These are phyloP conservation scores for Leccinellum albellum DNA, from an alignment of 768 basidiomycete genomes.

Conservation along the genomic window DNA sequence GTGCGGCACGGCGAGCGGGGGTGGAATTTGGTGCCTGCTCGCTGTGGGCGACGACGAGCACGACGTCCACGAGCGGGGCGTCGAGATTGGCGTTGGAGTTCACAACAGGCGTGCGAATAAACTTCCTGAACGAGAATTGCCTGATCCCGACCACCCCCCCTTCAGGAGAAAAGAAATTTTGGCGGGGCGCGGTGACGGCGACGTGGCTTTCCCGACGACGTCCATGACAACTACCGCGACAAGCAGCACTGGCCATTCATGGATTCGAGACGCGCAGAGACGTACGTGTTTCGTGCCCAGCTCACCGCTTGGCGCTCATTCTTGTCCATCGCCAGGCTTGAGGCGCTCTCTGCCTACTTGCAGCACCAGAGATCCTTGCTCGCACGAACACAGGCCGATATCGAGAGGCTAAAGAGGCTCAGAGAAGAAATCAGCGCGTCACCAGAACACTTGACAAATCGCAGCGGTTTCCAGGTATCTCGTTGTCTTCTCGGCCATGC, in stretches of 20 bases:
- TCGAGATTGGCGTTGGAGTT: conserved; percentile 15
- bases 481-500: not conserved
- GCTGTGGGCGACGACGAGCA: conserved; percentile 29
- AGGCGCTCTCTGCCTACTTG: conserved; percentile 67
- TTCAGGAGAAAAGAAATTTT: conserved; percentile 24
- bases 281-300: conserved; percentile 19
- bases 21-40: conserved; percentile 20
- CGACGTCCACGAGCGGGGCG: conserved; percentile 8
- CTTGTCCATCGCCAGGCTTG: conserved; percentile 23
- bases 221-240: conserved; percentile 34
- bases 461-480: conserved; percentile 36
- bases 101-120: conserved; percentile 18
- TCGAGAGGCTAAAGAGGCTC: conserved; percentile 50
- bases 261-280: conserved; percentile 35
- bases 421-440: conserved; percentile 36
- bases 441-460: conserved; percentile 32
- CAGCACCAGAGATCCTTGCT: conserved; percentile 57
- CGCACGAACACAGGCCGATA: conserved; percentile 57
- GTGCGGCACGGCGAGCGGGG: conserved; percentile 16
- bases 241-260: conserved; percentile 18
- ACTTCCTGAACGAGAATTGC: conserved; percentile 13
- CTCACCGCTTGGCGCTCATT: not conserved
- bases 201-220: conserved; percentile 5
- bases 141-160: conserved; percentile 1
- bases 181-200: conserved; percentile 14